These are phyloP conservation scores for Debaryomyces robertsiae DNA, from an alignment of 1,139 yeast species.

Conservation along the genomic window DNA sequence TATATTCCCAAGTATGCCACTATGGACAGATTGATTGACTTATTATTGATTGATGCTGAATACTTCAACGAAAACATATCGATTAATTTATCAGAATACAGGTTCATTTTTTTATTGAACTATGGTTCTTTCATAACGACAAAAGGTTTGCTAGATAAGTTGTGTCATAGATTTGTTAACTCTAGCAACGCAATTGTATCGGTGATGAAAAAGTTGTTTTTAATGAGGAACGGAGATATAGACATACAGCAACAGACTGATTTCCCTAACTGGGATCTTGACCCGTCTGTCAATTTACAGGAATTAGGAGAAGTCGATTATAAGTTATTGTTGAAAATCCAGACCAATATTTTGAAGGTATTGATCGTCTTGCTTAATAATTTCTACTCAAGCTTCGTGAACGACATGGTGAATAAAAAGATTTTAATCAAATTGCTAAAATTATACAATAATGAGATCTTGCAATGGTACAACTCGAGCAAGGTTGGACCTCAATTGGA, in stretches of 20 bases:
- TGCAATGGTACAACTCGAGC: conserved; percentile 69
- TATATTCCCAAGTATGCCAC: conserved; percentile 47
- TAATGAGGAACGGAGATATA: conserved; percentile 15
- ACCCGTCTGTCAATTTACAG: conserved; percentile 36
- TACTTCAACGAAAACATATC: conserved; percentile 40
- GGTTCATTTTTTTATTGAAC: conserved; percentile 47
- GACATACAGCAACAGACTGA: conserved; percentile 16
- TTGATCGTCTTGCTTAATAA: conserved; percentile 70
- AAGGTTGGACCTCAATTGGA: conserved; percentile 46
- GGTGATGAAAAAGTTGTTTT: conserved; percentile 39
- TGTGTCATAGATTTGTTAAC: conserved; percentile 47
- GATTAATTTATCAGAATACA: conserved; percentile 46
- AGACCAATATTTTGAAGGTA: conserved; percentile 80
- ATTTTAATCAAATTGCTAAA: conserved; percentile 68
- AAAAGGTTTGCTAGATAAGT: conserved; percentile 42
- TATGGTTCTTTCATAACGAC: conserved; percentile 48
- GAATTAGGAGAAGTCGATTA: conserved; percentile 52
- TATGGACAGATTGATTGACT: conserved; percentile 44
- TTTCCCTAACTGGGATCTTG: conserved; percentile 60
- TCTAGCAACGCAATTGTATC: conserved; percentile 53
- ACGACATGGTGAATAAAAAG: conserved; percentile 62
- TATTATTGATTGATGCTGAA: conserved; percentile 42
- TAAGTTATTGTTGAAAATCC: conserved; percentile 67
- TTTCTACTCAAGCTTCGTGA: conserved; percentile 75
- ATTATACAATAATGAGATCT: conserved; percentile 65